phyloP scores from a whole-genome alignment of 2,329 filamentous ascomycete species.

The Pseudogymnoascus sp. region DNA sequence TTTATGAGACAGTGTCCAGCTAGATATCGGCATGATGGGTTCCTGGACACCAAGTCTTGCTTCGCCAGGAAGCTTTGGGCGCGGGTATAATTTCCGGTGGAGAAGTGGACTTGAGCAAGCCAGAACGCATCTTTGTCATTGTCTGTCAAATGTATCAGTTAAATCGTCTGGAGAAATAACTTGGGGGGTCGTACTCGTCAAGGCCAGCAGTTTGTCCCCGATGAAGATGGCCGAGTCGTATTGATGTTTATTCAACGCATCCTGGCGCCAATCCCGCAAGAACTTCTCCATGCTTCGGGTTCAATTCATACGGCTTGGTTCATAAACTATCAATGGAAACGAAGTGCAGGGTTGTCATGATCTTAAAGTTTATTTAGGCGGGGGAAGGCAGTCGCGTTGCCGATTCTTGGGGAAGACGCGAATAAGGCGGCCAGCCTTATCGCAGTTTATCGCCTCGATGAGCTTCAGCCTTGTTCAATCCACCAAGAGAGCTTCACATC shows the following conservation, averaged over 20 bases:
- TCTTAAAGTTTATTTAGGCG: not conserved
- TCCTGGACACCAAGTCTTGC: constrained; percentile 72
- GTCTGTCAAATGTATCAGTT: constrained; percentile 43
- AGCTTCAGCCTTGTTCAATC: not conserved
- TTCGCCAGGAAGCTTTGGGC: constrained; percentile 79
- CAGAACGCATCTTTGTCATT: constrained; percentile 92
- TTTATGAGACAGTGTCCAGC: constrained; percentile 92
- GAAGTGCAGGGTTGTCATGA: not conserved
- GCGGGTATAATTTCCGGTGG: constrained; percentile 87
- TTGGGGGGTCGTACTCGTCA: constrained; percentile 62
- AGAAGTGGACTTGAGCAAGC: constrained; percentile 97
- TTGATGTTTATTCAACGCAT: constrained; percentile 91
- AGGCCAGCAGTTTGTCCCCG: constrained; percentile 88
- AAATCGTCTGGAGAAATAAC: not conserved
- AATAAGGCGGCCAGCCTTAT: not conserved
- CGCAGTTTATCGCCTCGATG: not conserved
- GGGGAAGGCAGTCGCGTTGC: not conserved
- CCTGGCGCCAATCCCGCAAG: constrained; percentile 87
- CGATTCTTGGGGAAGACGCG: not conserved
- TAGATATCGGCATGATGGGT: constrained; percentile 82
- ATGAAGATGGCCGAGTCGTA: constrained; percentile 96
- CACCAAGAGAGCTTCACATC: not conserved
- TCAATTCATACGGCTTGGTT: not conserved
- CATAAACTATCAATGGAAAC: not conserved
- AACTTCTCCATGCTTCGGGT: constrained; percentile 72